A percentile compares a stretch with the other conserved stretches of the same genome.
Evolutionary conservation across 2,329 filamentous ascomycete genomes (phyloP).

Genomic region (Cladorrhinum sp.): DNA sequence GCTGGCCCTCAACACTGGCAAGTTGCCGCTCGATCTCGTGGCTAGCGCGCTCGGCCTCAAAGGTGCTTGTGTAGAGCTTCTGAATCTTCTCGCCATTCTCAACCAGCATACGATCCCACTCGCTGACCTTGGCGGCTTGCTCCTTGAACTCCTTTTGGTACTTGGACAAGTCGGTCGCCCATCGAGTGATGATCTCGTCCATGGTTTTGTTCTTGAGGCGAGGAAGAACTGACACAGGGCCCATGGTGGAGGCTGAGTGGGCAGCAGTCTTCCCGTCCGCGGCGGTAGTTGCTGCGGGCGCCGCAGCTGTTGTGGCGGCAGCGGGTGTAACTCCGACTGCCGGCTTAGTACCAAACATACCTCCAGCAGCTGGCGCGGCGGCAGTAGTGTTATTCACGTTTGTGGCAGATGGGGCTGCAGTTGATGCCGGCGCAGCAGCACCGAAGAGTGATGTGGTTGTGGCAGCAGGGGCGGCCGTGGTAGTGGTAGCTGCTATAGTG

Average conservation of each 20-base stretch:
- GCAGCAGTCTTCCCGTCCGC: conserved; percentile 28
- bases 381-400: conserved; percentile 31
- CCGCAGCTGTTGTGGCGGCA: conserved; percentile 20
- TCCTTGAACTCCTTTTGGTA: conserved; percentile 96
- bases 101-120: conserved; percentile 89
- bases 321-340: conserved; percentile 29
- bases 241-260: conserved; percentile 71
- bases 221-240: conserved; percentile 79
- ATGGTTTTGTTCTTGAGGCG: conserved; percentile 97
- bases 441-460: conserved; percentile 14
- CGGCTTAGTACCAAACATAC: conserved; percentile 18
- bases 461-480: conserved; percentile 16
- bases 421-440: conserved; percentile 29
- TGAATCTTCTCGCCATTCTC: conserved; percentile 95
- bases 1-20: conserved; percentile 83
- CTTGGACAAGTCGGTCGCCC: conserved; percentile 91
- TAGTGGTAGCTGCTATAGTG: conserved; percentile 31
- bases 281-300: conserved; percentile 28
- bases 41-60: conserved; percentile 89
- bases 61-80: conserved; percentile 85
- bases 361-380: conserved; percentile 29
- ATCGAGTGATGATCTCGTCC: conserved; percentile 96
- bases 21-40: conserved; percentile 92
- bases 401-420: conserved; percentile 26
- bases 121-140: conserved; percentile 80